phyloP scores from a whole-genome alignment of 345 rosid genomes.

The Schrenkiella parvula region DNA sequence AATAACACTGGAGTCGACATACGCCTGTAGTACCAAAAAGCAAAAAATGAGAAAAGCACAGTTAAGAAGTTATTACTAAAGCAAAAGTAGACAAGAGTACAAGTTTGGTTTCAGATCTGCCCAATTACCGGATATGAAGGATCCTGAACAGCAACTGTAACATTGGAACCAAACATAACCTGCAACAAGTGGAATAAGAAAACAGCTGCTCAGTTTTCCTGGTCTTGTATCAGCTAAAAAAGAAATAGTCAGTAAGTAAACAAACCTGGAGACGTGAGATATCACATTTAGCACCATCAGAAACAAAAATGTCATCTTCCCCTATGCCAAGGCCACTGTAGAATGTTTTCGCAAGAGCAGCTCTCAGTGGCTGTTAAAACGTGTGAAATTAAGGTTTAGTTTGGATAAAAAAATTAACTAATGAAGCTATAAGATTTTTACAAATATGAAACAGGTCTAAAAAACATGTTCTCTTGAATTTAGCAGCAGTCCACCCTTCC shows the following conservation, averaged over 20 bases:
- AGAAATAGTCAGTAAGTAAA: neutral
- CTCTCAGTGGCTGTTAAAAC: slow-evolving; percentile 65
- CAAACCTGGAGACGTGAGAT: slow-evolving; percentile 96
- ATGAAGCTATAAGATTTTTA: neutral
- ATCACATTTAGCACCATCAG: slow-evolving; percentile 98
- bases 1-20: slow-evolving; percentile 93
- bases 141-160: slow-evolving; percentile 90
- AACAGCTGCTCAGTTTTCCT: neutral
- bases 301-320: slow-evolving; percentile 86
- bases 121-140: slow-evolving; percentile 92
- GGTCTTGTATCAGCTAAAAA: neutral
- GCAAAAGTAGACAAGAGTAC: neutral
- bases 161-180: slow-evolving; percentile 81
- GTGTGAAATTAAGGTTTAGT: slow-evolving; percentile 1
- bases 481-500: neutral
- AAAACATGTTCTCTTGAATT: neutral
- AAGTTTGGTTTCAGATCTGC: neutral
- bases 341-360: slow-evolving; percentile 71
- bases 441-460: neutral
- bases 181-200: slow-evolving; percentile 33
- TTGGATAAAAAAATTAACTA: neutral
- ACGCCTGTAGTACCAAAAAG: slow-evolving; percentile 52
- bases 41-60: neutral
- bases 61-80: neutral
- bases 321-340: slow-evolving; percentile 74